phyloP scores from a whole-genome alignment of 768 basidiomycete species.

The Termitomyces sp. region DNA sequence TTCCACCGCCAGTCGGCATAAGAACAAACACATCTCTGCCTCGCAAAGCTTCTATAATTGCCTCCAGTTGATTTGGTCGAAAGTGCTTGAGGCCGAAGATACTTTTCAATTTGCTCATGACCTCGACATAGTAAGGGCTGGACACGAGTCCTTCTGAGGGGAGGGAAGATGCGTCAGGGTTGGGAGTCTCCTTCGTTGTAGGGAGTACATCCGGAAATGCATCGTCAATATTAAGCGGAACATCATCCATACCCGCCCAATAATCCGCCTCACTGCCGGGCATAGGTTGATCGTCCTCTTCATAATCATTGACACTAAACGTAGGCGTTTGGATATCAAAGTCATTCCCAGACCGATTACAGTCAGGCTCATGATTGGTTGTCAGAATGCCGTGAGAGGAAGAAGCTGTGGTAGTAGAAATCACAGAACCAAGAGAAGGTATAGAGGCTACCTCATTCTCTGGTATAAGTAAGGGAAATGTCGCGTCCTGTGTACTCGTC shows the following conservation, averaged over 20 bases:
- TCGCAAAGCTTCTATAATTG: constrained; percentile 71
- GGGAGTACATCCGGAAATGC: constrained; percentile 13
- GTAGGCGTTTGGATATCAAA: background rate
- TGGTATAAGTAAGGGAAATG: background rate
- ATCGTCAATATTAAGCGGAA: constrained; percentile 28
- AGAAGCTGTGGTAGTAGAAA: background rate
- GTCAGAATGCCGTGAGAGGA: background rate
- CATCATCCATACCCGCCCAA: constrained; percentile 41
- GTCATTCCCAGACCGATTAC: background rate
- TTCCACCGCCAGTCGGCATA: constrained; percentile 95
- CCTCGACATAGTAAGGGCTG: constrained; percentile 39
- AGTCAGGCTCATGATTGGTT: background rate
- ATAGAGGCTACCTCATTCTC: background rate
- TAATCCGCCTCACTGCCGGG: constrained; percentile 39
- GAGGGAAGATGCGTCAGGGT: constrained; percentile 7
- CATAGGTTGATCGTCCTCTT: constrained; percentile 17
- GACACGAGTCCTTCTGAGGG: constrained; percentile 11
- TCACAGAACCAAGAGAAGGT: background rate
- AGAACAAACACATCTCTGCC: constrained; percentile 90
- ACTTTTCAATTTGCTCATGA: constrained; percentile 43
- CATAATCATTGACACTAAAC: background rate
- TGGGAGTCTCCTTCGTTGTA: constrained; percentile 11
- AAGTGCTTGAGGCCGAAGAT: constrained; percentile 67
- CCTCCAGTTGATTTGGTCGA: constrained; percentile 80
- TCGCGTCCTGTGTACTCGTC: background rate